A percentile compares a stretch with the other conserved stretches of the same genome.
Conservation (phyloP, 306 rosid species). For the Ormosia semicastrata region DNA sequence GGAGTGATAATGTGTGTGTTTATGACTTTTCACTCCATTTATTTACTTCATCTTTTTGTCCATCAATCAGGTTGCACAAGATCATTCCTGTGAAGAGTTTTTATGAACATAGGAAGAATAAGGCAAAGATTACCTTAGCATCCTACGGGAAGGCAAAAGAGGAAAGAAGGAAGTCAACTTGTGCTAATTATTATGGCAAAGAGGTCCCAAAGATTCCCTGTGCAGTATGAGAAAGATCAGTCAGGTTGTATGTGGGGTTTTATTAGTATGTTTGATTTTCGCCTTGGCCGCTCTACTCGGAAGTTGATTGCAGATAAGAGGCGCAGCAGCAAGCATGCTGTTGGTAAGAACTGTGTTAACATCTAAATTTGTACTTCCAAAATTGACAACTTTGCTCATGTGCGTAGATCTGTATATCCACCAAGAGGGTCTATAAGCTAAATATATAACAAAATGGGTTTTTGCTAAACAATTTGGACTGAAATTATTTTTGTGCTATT, state of each 20-base stretch:
- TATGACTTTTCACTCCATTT: constrained; percentile 1
- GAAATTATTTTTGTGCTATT: not conserved
- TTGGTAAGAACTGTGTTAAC: constrained; percentile 53
- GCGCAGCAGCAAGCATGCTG: constrained; percentile 53
- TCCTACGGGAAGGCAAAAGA: not conserved
- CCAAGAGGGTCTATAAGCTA: not conserved
- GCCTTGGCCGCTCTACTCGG: constrained; percentile 69
- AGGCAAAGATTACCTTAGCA: constrained; percentile 20
- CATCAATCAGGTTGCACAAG: constrained; percentile 32
- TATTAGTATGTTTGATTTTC: constrained; percentile 88
- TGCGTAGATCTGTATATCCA: not conserved
- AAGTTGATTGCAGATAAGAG: constrained; percentile 81
- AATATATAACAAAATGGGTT: not conserved
- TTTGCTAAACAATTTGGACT: not conserved
- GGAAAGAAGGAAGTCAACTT: constrained; percentile 6
- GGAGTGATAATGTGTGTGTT: not conserved
- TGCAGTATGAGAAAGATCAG: constrained; percentile 80
- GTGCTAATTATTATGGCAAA: constrained; percentile 58
- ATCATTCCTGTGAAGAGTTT: constrained; percentile 23
- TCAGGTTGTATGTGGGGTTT: constrained; percentile 99
- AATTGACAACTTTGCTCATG: constrained; percentile 12
- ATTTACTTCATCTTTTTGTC: constrained; percentile 32
- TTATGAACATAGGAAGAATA: constrained; percentile 1
- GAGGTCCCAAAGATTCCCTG: constrained; percentile 66
- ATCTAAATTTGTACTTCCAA: not conserved